Evolutionary conservation across 768 basidiomycete genomes (phyloP), one percentile per base, ranked within the genome.

Genomic region (Lactarius trivialis): DNA sequence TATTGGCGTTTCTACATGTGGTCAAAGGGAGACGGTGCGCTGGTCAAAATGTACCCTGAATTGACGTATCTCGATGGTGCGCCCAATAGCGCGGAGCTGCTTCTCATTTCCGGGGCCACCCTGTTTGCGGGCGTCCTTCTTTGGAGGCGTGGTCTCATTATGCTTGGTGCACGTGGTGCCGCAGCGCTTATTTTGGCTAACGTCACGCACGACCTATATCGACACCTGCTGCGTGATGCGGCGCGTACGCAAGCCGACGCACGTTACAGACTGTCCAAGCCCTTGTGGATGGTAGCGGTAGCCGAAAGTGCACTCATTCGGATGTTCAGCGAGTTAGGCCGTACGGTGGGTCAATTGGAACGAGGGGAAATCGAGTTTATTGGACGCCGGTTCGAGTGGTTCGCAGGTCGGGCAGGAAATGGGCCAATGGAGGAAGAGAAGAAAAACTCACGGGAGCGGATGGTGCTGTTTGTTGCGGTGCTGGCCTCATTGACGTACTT

Each of bases 1-100:
- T 84, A 85, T 61, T 76, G 71, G 74, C 71, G 83, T 21, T 84
- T 84, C 64, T 81, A 80, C 63, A 80, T 78, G 77, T 85, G 84
- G 84, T 76, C 80, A 1, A 75, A 78, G 51, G 84, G 84, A 2
- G 84, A 85, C 30, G 83, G 82, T 0, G 76, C 73, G 0, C 75
- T 86, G 26, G 69, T 82, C 66, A 76, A 70, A 56, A 68, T 75
- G 65, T 84, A 81, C 58, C 82, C 83, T 1, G 70, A 79, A 30
- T 69, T 76, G 62, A 70, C 74, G 12, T 85, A 82, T 68, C 53
- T 68, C 26, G 81, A 82, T 65, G 68, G 70, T 28, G 73, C 76
- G 39, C 81, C 81, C 0, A 85, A 80, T 69, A 78, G 77, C 50
- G 80, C 79, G 2, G 82, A 85, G 65, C 61, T 76, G 1, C 26